Evolutionary conservation across 2,329 filamentous ascomycete species (phyloP), one percentile per base, ranked within the genome.

Genomic region (Fusarium albidum): DNA sequence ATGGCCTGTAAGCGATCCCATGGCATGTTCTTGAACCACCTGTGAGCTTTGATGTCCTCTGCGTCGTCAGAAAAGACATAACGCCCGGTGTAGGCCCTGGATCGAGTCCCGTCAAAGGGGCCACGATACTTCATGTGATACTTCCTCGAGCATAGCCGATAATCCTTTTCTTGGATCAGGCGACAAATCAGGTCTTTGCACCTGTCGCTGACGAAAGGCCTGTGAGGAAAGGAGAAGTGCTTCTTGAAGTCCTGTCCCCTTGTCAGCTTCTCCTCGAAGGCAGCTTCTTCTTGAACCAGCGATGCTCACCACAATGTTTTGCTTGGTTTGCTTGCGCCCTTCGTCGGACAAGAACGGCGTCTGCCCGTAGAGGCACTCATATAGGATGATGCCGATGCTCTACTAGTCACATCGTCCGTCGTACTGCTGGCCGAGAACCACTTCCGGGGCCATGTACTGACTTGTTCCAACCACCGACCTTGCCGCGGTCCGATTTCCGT

Each of bases 391-490:
- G 46, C 92, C 94, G 64, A 98, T 85, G 74, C 93, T 97, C 94
- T 91, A 98, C 92, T 84, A 98, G 74, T 98, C 94, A 74, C 94
- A 98, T 68, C 94, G 83, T 26, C 91, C 94, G 74, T 98, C 95
- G 71, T 98, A 98, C 31, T 82, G 77, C 41, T 92, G 83, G 25
- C 93, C 91, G 61, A 83, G 80, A 52, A 97, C 88, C 14, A 98
- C 91, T 76, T 98, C 95, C 3, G 94, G 94, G 1, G 95, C 94
- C 95, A 97, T 98, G 77, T 98, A 98, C 70, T 97, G 94, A 70
- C 92, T 96, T 3, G 95, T 98, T 3, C 94, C 94, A 10, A 98
- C 94, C 1, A 96, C 87, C 38, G 92, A 96, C 63, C 87, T 85
- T 2, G 94, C 94, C 28, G 91, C 82, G 28, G 84, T 83, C 32